These are phyloP conservation scores for Ophiostoma himal-ulmi DNA, from an alignment of 2,329 filamentous ascomycete species.

Conservation along the genomic window DNA sequence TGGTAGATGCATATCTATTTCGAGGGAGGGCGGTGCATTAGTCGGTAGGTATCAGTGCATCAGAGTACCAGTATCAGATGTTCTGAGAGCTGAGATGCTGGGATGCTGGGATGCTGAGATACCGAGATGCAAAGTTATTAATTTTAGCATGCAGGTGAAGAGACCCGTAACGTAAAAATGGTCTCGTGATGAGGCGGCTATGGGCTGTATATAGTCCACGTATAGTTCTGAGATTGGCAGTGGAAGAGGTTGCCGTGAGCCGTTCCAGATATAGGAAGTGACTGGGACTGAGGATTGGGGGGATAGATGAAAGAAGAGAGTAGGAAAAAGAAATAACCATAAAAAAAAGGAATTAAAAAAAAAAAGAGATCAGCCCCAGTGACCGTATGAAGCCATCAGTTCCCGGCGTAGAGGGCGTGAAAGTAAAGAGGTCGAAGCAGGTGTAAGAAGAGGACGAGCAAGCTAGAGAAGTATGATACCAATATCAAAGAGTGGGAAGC, in stretches of 20 bases:
- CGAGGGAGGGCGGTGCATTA: background rate
- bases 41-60: background rate
- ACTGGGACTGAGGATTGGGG: background rate
- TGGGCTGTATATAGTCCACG: background rate
- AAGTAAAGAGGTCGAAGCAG: background rate
- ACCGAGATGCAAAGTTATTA: background rate
- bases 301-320: background rate
- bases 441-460: too few relatives aligned
- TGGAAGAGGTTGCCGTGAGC: background rate
- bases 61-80: background rate
- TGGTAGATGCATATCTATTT: background rate
- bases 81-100: background rate
- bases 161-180: background rate
- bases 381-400: constrained; percentile 6
- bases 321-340: background rate
- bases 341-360: background rate
- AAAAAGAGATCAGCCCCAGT: background rate
- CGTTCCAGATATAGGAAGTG: background rate
- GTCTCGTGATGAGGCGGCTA: background rate
- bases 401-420: constrained; percentile 4
- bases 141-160: too few relatives aligned
- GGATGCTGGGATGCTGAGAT: background rate
- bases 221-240: background rate
- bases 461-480: background rate
- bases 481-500: constrained; percentile 7